Base-by-base conservation (phyloP, 257 asterid genomes). In the Cordia subcordata region DNA sequence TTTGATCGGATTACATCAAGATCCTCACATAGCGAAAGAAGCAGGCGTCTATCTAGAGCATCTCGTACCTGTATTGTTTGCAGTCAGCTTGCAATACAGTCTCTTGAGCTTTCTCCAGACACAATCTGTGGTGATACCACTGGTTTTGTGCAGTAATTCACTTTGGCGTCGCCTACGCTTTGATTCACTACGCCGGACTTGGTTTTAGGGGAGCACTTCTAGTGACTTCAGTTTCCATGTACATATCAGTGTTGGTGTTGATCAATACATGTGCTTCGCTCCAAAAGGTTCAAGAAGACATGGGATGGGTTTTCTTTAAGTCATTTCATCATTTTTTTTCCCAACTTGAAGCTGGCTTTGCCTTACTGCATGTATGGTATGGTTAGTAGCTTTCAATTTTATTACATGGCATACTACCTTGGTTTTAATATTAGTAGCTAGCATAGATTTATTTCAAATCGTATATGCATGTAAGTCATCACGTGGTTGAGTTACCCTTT, bases 311-410 rank as follows among this genome's bases (percentile, higher is more conserved):
- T 82, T 54, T 63, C 74, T 0, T 13, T 20, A 13, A 81, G 65
- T 66, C 82, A 0, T 75, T 68, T 32, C 4, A 64, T 42, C 72
- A 79, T 47, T 5, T 82, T 1, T 23, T 58, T 14, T 5, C n/a
- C 60, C 11, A 72, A 62, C 64, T 62, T 82, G 69, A 85, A 79
- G 81, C 44, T 85, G 8, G 94, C 92, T 12, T 32, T 85, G 67
- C 94, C 91, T 27, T 85, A n/a, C 94, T 50, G 96, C 94, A 21
- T 85, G 82, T 47, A 85, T 87, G 88, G 80, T 84, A n/a, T 84
- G 91, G 95, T 84, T 21, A 81, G 90, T 66, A 49, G 15, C 11
- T 53, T 19, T 3, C 11, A n/a, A n/a, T n/a, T n/a, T n/a, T n/a
- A n/a, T n/a, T n/a, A n/a, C 23, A 17, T 16, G 19, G 11, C 49